A percentile compares a stretch with the other conserved stretches of the same genome.
phyloP scores from a whole-genome alignment of 2,329 filamentous ascomycete species.

The Colletotrichum phormii region DNA sequence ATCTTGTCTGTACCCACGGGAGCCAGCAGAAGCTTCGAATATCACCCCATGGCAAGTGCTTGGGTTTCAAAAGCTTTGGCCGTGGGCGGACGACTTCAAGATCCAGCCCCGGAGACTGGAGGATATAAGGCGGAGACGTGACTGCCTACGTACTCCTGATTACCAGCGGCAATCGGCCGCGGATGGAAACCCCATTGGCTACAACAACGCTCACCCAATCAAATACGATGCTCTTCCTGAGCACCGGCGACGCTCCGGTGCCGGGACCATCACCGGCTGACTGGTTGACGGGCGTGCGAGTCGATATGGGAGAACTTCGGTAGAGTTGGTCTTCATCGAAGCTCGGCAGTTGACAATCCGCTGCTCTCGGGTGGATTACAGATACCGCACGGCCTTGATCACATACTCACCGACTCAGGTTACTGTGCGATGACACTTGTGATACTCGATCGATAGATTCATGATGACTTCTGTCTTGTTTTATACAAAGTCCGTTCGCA shows the following conservation, averaged over 20 bases:
- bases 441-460: background rate
- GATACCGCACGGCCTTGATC: background rate
- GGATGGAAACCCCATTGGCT: background rate
- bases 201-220: background rate
- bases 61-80: background rate
- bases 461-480: background rate
- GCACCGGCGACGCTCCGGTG: background rate
- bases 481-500: background rate
- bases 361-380: background rate
- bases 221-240: background rate
- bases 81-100: background rate
- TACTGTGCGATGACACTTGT: background rate
- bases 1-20: background rate
- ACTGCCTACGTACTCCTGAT: background rate
- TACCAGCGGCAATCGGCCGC: background rate
- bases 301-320: background rate
- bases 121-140: background rate
- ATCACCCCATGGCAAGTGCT: background rate
- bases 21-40: slow-evolving; percentile 14
- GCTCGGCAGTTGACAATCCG: background rate
- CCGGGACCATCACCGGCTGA: background rate
- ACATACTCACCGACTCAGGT: background rate
- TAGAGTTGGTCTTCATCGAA: background rate
- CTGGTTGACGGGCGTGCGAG: background rate
- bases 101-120: background rate